phyloP scores from a whole-genome alignment of 2,329 filamentous ascomycete genomes.

The Diplodia corticola region DNA sequence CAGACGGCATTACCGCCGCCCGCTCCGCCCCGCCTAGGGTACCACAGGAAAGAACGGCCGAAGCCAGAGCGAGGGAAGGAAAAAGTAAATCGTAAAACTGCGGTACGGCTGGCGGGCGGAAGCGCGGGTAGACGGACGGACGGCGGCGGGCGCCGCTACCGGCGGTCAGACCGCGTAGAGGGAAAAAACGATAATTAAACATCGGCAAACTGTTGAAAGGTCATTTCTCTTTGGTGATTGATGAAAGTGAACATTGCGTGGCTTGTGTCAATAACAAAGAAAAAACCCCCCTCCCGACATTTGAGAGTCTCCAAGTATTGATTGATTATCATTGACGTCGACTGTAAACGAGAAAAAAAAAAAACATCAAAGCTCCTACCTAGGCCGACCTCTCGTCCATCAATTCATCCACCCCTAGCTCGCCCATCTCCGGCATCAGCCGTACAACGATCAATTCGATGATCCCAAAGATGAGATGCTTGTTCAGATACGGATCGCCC shows the following conservation, averaged over 20 bases:
- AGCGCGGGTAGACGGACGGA: not conserved
- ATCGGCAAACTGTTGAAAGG: not conserved
- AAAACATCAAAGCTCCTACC: slow-evolving; percentile 27
- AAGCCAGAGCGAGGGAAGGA: not conserved
- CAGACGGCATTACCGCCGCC: not conserved
- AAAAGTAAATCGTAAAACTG: not conserved
- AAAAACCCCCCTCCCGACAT: no score
- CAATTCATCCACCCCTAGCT: slow-evolving; percentile 69
- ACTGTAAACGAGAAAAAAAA: no score
- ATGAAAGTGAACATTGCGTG: no score
- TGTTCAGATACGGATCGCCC: slow-evolving; percentile 84
- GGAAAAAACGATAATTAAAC: not conserved
- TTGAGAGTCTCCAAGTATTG: not conserved
- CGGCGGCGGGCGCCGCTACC: not conserved
- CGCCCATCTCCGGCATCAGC: slow-evolving; percentile 79
- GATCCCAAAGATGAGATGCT: slow-evolving; percentile 80
- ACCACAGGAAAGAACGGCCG: not conserved
- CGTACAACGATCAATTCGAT: slow-evolving; percentile 80
- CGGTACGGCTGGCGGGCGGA: not conserved
- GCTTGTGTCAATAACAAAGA: not conserved
- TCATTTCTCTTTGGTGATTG: no score
- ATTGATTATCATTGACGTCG: not conserved
- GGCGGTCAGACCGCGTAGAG: not conserved
- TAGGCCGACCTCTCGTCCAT: slow-evolving; percentile 68
- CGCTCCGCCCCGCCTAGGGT: not conserved